Base-by-base conservation (phyloP, 176 grass and related monocot species). In the Cenchrus purpureus region DNA sequence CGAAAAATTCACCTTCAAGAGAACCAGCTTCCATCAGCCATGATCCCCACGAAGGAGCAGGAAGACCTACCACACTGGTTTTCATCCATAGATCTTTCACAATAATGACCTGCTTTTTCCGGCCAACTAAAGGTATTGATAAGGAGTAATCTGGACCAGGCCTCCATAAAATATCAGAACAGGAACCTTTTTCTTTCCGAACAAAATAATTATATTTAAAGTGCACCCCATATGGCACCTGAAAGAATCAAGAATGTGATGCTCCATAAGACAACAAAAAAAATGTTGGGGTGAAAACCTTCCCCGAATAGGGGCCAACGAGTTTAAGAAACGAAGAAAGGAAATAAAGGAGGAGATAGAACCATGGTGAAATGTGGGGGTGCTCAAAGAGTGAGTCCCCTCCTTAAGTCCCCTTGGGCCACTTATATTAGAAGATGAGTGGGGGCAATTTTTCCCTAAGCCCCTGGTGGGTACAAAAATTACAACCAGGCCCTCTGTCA, bases 141-240 rank as follows among this genome's bases (percentile, higher is more conserved):
- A 98, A 85, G 67, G 89, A 98, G 66, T 79, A 95, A 34, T 87
- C 93, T 65, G 96, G 96, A 58, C 96, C 93, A 55, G 89, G 85
- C 76, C 91, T 98, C 93, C 96, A 95, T 88, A 90, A 48, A 79
- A 92, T 87, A 82, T 85, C 80, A 79, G 70, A 88, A 79, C 78
- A 92, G 74, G 85, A 80, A 51, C 74, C 45, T 54, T 89, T 91
- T 72, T 73, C 64, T 68, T 87, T 82, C 79, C 87, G 91, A 89
- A 93, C 62, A 85, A 98, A 95, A 93, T 98, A 98, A 86, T 95
- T 98, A 79, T 98, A 98, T 82, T 90, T 95, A 83, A 98, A 95
- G 93, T 95, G 87, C 52, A 93, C 92, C 46, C 93, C 93, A 88
- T 82, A 92, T 69, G 93, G 93, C 83, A 98, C 96, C 96, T 98